Conservation (phyloP, 2,329 filamentous ascomycete genomes). For the Emydomyces testavorans region DNA sequence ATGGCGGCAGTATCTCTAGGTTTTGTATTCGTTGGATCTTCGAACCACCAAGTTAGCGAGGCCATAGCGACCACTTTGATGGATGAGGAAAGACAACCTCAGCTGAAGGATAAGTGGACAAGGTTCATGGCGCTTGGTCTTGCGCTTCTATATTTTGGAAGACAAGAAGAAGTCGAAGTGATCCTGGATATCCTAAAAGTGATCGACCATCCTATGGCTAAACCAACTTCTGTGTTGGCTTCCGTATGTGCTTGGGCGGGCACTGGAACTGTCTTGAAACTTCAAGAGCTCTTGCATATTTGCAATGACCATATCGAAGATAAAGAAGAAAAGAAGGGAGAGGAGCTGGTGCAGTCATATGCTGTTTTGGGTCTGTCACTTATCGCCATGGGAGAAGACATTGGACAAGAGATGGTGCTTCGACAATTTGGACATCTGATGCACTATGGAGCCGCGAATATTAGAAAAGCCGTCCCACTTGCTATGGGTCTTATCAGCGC, state of each 20-base stretch:
- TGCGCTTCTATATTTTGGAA: constrained; percentile 86
- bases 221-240: constrained; percentile 84
- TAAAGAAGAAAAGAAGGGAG: constrained; percentile 84
- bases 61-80: constrained; percentile 85
- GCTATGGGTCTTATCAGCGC: constrained; percentile 95
- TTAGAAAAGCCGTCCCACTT: constrained; percentile 86
- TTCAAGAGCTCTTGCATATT: constrained; percentile 92
- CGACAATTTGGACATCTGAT: constrained; percentile 96
- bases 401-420: constrained; percentile 97
- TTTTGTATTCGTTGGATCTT: constrained; percentile 84
- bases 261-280: constrained; percentile 90
- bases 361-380: constrained; percentile 88
- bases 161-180: constrained; percentile 97
- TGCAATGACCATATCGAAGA: constrained; percentile 97
- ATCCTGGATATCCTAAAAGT: constrained; percentile 94
- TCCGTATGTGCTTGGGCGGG: constrained; percentile 98
- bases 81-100: constrained; percentile 80
- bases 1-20: constrained; percentile 90
- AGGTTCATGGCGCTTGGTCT: constrained; percentile 91
- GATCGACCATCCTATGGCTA: constrained; percentile 92
- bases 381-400: constrained; percentile 95
- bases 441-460: constrained; percentile 98
- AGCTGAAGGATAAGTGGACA: constrained; percentile 96
- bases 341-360: constrained; percentile 90
- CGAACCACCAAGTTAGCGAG: constrained; percentile 80